Evolutionary conservation across 495 filamentous ascomycete species (phyloP).

Genomic region (Penicillium chermesinum): DNA sequence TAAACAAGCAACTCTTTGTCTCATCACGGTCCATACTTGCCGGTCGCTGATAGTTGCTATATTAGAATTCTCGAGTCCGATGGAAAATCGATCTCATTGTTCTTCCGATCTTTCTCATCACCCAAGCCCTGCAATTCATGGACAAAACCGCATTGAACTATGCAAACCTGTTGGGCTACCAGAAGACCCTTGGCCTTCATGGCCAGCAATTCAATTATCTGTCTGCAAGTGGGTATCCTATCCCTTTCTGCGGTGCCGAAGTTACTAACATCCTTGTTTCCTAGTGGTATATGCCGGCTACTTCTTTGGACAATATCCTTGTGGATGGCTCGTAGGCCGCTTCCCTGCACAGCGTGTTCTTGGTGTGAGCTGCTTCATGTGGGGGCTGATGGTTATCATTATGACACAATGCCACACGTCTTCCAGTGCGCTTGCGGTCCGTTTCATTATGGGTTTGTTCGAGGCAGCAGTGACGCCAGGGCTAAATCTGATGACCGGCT

Average conservation of each 20-base stretch:
- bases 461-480: constrained; percentile 6
- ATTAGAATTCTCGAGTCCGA: background rate
- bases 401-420: constrained; percentile 4
- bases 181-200: background rate
- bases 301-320: constrained; percentile 2
- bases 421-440: background rate
- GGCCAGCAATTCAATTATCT: constrained; percentile 4
- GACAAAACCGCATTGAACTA: constrained; percentile 2
- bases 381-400: constrained; percentile 1
- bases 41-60: too few relatives aligned
- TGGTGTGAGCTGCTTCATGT: background rate
- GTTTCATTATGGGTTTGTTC: constrained; percentile 1
- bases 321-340: background rate
- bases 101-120: constrained; percentile 1
- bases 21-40: background rate
- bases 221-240: background rate
- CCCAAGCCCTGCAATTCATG: constrained; percentile 1
- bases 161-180: constrained; percentile 1
- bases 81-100: constrained; percentile 3
- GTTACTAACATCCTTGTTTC: too few relatives aligned
- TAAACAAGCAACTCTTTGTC: background rate
- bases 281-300: constrained; percentile 2
- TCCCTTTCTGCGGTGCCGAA: too few relatives aligned
- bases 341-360: constrained; percentile 2
- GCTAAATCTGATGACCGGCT: constrained; percentile 10